Percentiles rank a stretch among this genome's conserved stretches.
Conservation (phyloP, 2,329 filamentous ascomycete genomes). For the Colletotrichum tabaci region DNA sequence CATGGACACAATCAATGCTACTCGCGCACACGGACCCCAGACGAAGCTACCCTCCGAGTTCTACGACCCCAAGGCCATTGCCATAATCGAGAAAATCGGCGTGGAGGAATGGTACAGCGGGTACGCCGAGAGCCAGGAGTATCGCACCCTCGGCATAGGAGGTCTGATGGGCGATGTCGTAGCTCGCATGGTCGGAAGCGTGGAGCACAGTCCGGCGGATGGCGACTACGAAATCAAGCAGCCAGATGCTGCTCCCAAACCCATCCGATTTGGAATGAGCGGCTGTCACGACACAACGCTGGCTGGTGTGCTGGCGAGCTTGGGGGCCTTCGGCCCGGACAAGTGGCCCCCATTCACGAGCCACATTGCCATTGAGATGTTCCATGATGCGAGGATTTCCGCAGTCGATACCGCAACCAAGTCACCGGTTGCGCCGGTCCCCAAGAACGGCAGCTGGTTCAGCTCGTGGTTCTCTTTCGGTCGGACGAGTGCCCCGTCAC, state of each 20-base stretch:
- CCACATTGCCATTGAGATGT: slow-evolving; percentile 92
- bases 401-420: slow-evolving; percentile 43
- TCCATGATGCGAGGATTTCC: slow-evolving; percentile 67
- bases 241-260: slow-evolving; percentile 55
- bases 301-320: slow-evolving; percentile 80
- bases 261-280: slow-evolving; percentile 81
- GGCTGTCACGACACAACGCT: slow-evolving; percentile 97
- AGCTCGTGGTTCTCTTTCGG: slow-evolving; percentile 50
- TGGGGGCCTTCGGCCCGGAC: slow-evolving; percentile 82
- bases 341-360: slow-evolving; percentile 95
- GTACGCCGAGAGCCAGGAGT: slow-evolving; percentile 87
- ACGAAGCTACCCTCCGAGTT: slow-evolving; percentile 88
- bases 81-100: slow-evolving; percentile 80
- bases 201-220: slow-evolving; percentile 70
- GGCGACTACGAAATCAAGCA: slow-evolving; percentile 64
- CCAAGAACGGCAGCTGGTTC: slow-evolving; percentile 51
- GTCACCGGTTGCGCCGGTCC: slow-evolving; percentile 22
- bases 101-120: slow-evolving; percentile 96
- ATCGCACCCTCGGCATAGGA: slow-evolving; percentile 91
- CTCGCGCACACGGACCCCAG: slow-evolving; percentile 83
- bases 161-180: slow-evolving; percentile 87
- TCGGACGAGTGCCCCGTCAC: slow-evolving; percentile 39
- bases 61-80: slow-evolving; percentile 81
- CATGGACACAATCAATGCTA: slow-evolving; percentile 94
- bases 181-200: slow-evolving; percentile 78